Evolutionary conservation across 805 yeast species (phyloP), one percentile per base, ranked within the genome.

Genomic region (Yamadazyma nakazawae): DNA sequence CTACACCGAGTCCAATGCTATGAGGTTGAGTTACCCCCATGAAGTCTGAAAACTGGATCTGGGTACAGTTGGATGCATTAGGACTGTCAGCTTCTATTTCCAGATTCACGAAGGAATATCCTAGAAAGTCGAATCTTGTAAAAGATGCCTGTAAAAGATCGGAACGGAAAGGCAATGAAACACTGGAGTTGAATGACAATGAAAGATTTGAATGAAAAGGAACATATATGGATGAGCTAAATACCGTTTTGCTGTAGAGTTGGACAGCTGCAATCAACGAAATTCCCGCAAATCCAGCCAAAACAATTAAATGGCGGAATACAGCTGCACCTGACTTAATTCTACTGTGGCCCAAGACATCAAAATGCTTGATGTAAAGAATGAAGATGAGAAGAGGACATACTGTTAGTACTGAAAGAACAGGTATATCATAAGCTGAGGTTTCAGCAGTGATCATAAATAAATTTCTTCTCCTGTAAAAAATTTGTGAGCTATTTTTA

Each of bases 61-160:
- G 24, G 24, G 4, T 7, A 7, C 24, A 21, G 7, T 21, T 21
- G 7, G 24, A 21, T 21, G 25, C 42, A n/a, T n/a, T 9, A 24
- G 5, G 21, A 18, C 24, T 21, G 24, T 26, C 42, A 5, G 34
- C 34, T 17, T 39, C 42, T n/a, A 8, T 16, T 30, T 39, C 17
- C 34, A 26, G 42, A 13, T 39, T 39, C 4, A 39, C 19, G 16
- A 39, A 39, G 6, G 42, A 39, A 39, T 5, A 39, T 3, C 42
- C 42, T 7, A 39, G 28, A 9, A 39, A 16, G 21, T 34, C 13
- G 17, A 34, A 34, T 14, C 7, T 12, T n/a, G 37, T n/a, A 34
- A 34, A 34, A 13, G 21, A 6, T 14, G 7, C 5, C 18, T 16
- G 6, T 34, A n/a, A 16, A 34, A 34, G 21, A 13, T 18, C 18